Evolutionary conservation across 169 alveolate species (phyloP).

Genomic region (Plasmodium inui): DNA sequence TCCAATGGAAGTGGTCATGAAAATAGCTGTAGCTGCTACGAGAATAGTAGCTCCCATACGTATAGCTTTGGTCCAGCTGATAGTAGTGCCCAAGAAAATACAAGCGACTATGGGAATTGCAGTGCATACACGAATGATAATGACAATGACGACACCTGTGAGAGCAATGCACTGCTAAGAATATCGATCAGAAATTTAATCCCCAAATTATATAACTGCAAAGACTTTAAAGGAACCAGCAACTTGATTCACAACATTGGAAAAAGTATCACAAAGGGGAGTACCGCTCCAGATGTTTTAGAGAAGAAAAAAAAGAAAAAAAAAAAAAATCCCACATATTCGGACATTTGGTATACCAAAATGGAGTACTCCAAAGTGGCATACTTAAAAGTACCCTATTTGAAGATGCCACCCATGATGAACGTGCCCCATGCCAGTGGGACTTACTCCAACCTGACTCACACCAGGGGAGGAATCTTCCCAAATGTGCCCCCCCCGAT

Average conservation of each 20-base stretch:
- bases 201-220: constrained; percentile 48
- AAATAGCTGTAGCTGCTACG: not conserved
- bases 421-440: too few relatives aligned
- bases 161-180: not conserved
- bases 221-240: constrained; percentile 22
- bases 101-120: not conserved
- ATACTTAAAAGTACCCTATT: not conserved
- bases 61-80: too few relatives aligned
- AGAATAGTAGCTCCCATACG: not conserved
- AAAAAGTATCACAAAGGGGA: not conserved
- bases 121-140: not conserved
- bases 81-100: not conserved
- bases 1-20: not conserved
- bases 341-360: not conserved
- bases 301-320: constrained; percentile 25
- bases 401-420: too few relatives aligned
- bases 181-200: constrained; percentile 45
- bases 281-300: not conserved
- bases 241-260: constrained; percentile 31
- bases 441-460: not conserved
- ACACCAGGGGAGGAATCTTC: not conserved
- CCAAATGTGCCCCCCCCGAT: not conserved
- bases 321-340: not conserved
- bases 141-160: not conserved
- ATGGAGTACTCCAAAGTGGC: not conserved